A percentile compares a stretch with the other conserved stretches of the same genome.
phyloP scores from a whole-genome alignment of 257 asterid genomes.

The Solanum chilense region DNA sequence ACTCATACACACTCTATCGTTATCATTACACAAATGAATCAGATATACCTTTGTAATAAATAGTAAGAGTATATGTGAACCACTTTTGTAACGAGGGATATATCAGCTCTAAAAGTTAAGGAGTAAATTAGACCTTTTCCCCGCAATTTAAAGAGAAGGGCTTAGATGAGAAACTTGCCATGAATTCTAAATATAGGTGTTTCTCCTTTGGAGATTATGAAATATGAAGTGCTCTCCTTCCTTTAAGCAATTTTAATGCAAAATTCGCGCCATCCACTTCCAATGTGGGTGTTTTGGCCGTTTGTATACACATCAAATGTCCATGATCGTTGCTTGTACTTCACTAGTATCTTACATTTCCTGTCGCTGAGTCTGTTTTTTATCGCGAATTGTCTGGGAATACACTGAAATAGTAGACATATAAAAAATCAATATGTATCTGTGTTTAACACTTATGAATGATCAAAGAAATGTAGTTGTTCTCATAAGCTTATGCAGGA shows the following conservation, averaged over 20 bases:
- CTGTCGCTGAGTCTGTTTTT: not conserved
- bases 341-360: not conserved
- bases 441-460: not conserved
- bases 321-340: not conserved
- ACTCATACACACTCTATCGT: too few species aligned
- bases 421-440: not conserved
- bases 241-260: not conserved
- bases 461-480: not conserved
- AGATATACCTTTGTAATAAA: too few species aligned
- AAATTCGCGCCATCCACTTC: not conserved
- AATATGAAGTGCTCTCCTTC: not conserved
- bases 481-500: not conserved
- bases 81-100: too few species aligned
- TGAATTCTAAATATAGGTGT: not conserved
- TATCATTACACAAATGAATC: too few species aligned
- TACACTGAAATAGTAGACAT: not conserved
- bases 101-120: too few species aligned
- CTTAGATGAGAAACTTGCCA: not conserved
- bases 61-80: too few species aligned
- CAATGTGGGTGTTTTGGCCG: not conserved
- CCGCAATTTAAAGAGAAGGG: too few species aligned
- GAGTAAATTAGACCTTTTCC: too few species aligned
- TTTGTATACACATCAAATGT: not conserved
- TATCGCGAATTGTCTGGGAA: not conserved
- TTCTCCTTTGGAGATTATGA: not conserved